phyloP scores from a whole-genome alignment of 768 basidiomycete species.

The Collybia nuda region DNA sequence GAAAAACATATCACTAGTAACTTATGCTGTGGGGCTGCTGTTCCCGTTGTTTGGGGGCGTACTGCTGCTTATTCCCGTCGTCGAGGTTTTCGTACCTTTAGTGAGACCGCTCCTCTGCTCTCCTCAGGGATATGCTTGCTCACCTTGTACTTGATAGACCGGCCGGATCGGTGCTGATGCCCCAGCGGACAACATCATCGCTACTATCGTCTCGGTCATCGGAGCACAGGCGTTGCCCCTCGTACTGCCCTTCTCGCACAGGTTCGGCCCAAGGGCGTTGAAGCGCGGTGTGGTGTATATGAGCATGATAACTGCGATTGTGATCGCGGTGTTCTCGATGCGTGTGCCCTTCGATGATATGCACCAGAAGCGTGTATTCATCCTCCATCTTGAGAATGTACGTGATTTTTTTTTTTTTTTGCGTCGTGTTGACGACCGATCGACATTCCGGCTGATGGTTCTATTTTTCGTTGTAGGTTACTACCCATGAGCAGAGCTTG shows the following conservation, averaged over 20 bases:
- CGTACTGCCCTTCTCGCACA: conserved; percentile 69
- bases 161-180: conserved; percentile 82
- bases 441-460: no score
- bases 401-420: background rate
- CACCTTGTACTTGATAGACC: conserved; percentile 43
- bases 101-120: conserved; percentile 35
- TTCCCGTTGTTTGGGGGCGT: conserved; percentile 57
- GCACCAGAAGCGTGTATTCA: conserved; percentile 87
- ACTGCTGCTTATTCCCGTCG: conserved; percentile 55
- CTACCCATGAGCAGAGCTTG: conserved; percentile 67
- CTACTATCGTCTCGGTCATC: conserved; percentile 63
- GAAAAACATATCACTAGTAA: conserved; percentile 50
- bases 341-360: conserved; percentile 71
- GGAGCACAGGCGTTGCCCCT: conserved; percentile 61
- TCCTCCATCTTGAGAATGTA: conserved; percentile 86
- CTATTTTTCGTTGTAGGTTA: conserved; percentile 53
- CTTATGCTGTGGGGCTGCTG: conserved; percentile 62
- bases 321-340: conserved; percentile 62
- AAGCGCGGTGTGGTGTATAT: conserved; percentile 41
- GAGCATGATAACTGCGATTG: conserved; percentile 41
- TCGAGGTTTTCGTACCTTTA: conserved; percentile 91
- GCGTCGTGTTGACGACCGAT: no score
- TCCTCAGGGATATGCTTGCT: background rate
- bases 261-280: conserved; percentile 49
- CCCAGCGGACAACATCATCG: conserved; percentile 88